Evolutionary conservation across 108 stramenopile species (phyloP).

Genomic region (Nannochloropsis granulata): DNA sequence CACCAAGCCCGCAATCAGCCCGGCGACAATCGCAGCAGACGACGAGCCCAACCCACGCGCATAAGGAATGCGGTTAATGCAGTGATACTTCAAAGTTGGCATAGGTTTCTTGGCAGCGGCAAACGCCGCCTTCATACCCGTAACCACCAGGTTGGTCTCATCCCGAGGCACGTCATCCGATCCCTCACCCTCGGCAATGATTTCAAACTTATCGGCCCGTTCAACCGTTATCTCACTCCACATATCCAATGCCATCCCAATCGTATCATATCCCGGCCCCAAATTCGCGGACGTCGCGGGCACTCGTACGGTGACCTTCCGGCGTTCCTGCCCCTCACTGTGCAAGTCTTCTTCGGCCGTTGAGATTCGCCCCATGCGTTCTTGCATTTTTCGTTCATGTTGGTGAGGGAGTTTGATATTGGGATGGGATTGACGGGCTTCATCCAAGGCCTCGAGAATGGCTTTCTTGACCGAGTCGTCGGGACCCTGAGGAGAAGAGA

Average conservation of each 20-base stretch:
- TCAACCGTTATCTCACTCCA: slow-evolving; percentile 91
- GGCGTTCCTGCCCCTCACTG: slow-evolving; percentile 18
- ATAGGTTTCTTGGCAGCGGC: slow-evolving; percentile 76
- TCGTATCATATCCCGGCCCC: slow-evolving; percentile 93
- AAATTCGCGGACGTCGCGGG: slow-evolving; percentile 96
- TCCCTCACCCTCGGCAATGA: slow-evolving; percentile 41
- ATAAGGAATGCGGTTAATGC: slow-evolving; percentile 80
- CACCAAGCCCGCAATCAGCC: slow-evolving; percentile 89
- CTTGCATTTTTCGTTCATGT: background rate
- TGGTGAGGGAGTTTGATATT: background rate
- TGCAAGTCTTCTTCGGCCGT: background rate
- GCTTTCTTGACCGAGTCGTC: background rate
- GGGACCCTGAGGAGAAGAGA: background rate
- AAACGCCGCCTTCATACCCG: slow-evolving; percentile 84
- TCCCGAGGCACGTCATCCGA: slow-evolving; percentile 38
- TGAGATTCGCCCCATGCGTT: background rate
- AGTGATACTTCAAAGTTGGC: slow-evolving; percentile 72
- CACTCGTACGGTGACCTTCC: slow-evolving; percentile 78
- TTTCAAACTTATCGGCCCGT: slow-evolving; percentile 72
- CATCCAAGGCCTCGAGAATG: background rate
- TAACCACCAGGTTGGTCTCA: slow-evolving; percentile 64
- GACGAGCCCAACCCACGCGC: slow-evolving; percentile 87
- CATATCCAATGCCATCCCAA: slow-evolving; percentile 93
- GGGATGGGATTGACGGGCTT: background rate
- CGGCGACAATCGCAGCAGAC: slow-evolving; percentile 92